Evolutionary conservation across 345 rosid species (phyloP).

Genomic region (Hypericum perforatum): DNA sequence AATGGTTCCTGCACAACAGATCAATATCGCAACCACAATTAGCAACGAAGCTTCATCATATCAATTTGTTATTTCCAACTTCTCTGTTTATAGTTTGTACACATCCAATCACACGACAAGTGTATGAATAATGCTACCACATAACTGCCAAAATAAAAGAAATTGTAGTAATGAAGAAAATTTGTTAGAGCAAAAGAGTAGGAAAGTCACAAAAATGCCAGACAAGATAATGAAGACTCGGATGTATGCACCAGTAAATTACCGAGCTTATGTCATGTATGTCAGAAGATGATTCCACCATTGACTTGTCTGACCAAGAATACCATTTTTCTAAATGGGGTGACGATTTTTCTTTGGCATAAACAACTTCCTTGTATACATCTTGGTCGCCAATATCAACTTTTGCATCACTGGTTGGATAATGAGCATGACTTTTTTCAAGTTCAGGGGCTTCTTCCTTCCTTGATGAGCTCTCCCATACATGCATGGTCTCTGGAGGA

Average conservation of each 20-base stretch:
- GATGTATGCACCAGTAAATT: slow-evolving; percentile 14
- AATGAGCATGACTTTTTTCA: slow-evolving; percentile 26
- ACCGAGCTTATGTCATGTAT: slow-evolving; percentile 29
- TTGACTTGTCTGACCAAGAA: slow-evolving; percentile 42
- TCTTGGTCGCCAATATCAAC: slow-evolving; percentile 22
- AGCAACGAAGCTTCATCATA: slow-evolving; percentile 1
- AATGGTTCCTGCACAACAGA: slow-evolving; percentile 37
- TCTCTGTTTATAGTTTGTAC: too few species aligned
- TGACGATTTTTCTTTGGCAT: slow-evolving; percentile 25
- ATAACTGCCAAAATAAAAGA: too few species aligned
- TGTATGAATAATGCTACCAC: too few species aligned
- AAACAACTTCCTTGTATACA: slow-evolving; percentile 28
- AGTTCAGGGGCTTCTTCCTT: slow-evolving; percentile 22
- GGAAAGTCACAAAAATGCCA: not conserved
- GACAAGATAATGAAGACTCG: not conserved
- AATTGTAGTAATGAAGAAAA: too few species aligned
- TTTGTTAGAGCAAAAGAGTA: not conserved
- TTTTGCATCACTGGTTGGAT: slow-evolving; percentile 25
- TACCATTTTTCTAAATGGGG: slow-evolving; percentile 28
- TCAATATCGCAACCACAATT: slow-evolving; percentile 5
- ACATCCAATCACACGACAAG: too few species aligned
- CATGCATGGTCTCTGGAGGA: slow-evolving; percentile 32
- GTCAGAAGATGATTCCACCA: slow-evolving; percentile 33
- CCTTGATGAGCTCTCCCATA: slow-evolving; percentile 24
- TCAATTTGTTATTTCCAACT: not conserved